These are phyloP conservation scores for Clarireedia homoeocarpa DNA, from an alignment of 2,329 filamentous ascomycete species.

Conservation along the genomic window DNA sequence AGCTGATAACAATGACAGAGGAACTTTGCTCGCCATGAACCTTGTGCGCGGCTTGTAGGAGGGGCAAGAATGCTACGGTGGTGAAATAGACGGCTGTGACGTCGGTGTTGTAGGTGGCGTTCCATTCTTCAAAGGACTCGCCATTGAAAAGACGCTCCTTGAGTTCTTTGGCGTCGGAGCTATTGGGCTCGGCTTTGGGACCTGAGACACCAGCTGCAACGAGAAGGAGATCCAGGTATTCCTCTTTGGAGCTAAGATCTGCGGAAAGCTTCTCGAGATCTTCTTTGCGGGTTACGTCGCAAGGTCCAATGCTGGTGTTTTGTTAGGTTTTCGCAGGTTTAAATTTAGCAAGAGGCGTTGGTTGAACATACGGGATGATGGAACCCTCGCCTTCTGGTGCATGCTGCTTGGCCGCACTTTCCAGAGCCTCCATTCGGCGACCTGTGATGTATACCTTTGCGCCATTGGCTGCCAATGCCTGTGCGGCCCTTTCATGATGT, in stretches of 20 bases:
- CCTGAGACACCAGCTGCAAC: constrained; percentile 50
- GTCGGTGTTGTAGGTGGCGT: constrained; percentile 62
- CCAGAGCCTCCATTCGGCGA: constrained; percentile 26
- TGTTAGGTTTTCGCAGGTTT: background rate
- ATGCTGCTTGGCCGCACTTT: constrained; percentile 37
- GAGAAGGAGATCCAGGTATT: constrained; percentile 50
- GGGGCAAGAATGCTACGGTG: constrained; percentile 52
- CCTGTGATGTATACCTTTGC: constrained; percentile 30
- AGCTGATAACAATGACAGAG: constrained; percentile 25
- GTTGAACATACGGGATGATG: constrained; percentile 28
- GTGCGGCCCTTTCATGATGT: constrained; percentile 22
- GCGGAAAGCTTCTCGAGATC: constrained; percentile 47
- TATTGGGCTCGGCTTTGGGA: constrained; percentile 23
- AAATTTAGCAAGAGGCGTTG: background rate
- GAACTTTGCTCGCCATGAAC: constrained; percentile 26
- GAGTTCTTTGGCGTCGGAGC: constrained; percentile 42
- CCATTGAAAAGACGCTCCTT: constrained; percentile 51
- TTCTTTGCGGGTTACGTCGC: constrained; percentile 52
- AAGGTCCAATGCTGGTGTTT: constrained; percentile 36
- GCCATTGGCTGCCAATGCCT: constrained; percentile 29
- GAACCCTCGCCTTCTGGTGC: constrained; percentile 41
- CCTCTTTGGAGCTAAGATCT: constrained; percentile 46
- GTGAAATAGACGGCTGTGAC: constrained; percentile 59
- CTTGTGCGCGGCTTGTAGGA: constrained; percentile 49
- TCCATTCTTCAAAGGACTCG: constrained; percentile 58